Conservation (phyloP, 441 rosid species). For the Geranium incanum region DNA sequence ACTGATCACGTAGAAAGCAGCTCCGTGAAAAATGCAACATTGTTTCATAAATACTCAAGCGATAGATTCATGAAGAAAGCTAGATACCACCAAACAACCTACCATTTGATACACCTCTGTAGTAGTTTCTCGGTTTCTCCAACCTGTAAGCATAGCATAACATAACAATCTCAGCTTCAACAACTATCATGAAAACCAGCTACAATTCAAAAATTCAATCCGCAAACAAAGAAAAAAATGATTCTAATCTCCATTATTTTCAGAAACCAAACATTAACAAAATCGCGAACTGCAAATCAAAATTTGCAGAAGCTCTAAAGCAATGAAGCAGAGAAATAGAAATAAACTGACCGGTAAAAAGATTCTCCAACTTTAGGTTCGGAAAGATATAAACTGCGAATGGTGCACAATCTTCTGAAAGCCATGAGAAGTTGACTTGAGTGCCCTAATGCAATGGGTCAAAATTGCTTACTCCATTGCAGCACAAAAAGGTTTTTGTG, state of each 20-base stretch:
- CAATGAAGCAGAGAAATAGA: neutral
- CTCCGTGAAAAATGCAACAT: conserved; percentile 9
- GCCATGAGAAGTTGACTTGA: neutral
- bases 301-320: neutral
- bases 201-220: neutral
- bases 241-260: neutral
- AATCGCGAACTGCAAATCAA: too few species aligned
- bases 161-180: conserved; percentile 8
- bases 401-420: neutral
- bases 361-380: neutral
- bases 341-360: neutral
- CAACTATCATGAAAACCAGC: conserved; percentile 4
- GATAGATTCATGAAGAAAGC: neutral
- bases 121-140: conserved; percentile 41
- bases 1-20: conserved; percentile 31
- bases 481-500: neutral
- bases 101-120: conserved; percentile 42
- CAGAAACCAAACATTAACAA: neutral
- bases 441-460: neutral
- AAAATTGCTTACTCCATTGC: neutral
- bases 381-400: neutral
- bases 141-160: conserved; percentile 32
- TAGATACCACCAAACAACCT: conserved; percentile 6
- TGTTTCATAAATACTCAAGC: neutral
- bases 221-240: too few species aligned